Conservation (phyloP, 164 flowering plant genomes). For the Protea cynaroides region DNA sequence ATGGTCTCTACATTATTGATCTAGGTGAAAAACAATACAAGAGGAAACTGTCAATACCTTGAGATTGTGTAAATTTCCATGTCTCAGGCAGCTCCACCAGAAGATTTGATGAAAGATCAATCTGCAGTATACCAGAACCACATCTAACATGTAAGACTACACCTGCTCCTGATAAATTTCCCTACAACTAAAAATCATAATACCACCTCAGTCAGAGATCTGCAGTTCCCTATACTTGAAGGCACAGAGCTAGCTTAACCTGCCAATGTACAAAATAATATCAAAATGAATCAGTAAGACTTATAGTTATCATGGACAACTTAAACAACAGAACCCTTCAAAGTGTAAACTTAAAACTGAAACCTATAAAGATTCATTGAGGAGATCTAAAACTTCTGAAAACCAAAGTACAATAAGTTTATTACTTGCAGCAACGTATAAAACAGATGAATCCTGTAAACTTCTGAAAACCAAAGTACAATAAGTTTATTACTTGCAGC, state of each 20-base stretch:
- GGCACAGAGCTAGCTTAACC: conserved; percentile 28
- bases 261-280: conserved; percentile 11
- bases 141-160: not conserved
- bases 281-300: not conserved
- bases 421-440: no score
- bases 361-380: not conserved
- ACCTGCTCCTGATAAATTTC: no score
- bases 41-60: no score
- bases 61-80: conserved; percentile 42
- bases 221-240: conserved; percentile 24
- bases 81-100: conserved; percentile 65
- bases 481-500: no score
- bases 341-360: not conserved
- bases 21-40: no score
- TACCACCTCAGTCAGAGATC: conserved; percentile 29
- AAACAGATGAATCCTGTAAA: no score
- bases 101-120: conserved; percentile 80
- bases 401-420: no score
- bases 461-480: no score
- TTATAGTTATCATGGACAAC: not conserved
- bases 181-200: not conserved
- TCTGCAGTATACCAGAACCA: conserved; percentile 31
- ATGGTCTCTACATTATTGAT: no score
- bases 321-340: not conserved
- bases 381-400: no score